Percentiles rank a stretch among this genome's conserved stretches.
phyloP scores from a whole-genome alignment of 176 grass and related monocot genomes.

The Tuctoria greenei region DNA sequence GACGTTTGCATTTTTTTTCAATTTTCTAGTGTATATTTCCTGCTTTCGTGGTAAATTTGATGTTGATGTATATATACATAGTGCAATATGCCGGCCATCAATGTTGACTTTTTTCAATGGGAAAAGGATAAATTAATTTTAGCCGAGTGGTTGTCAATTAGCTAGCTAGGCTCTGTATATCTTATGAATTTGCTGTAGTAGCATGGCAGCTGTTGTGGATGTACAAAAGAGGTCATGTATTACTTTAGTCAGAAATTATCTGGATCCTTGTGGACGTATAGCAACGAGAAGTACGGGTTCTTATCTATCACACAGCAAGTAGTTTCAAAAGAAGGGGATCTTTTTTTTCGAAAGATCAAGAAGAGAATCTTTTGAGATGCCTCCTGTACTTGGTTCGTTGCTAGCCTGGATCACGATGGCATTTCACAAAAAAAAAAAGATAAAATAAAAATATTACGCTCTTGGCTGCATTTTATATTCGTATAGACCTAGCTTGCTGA shows the following conservation, averaged over 20 bases:
- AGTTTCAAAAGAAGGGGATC: background rate
- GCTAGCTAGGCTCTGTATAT: background rate
- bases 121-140: background rate
- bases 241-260: background rate
- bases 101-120: background rate
- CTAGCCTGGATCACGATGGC: background rate
- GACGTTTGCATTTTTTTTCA: too few relatives aligned
- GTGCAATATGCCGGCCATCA: background rate
- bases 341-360: background rate
- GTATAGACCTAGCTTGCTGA: background rate
- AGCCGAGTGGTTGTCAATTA: background rate
- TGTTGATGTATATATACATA: background rate
- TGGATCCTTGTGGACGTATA: background rate
- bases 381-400: background rate
- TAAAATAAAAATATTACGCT: background rate
- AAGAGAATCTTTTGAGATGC: background rate
- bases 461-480: background rate
- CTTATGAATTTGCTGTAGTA: background rate
- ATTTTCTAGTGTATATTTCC: too few relatives aligned
- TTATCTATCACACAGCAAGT: background rate
- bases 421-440: background rate
- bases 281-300: conserved; percentile 21
- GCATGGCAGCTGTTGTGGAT: background rate
- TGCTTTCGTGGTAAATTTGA: too few relatives aligned
- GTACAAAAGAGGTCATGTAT: background rate